Percentiles rank a stretch among this genome's conserved stretches.
Evolutionary conservation across 768 basidiomycete species (phyloP).

Genomic region (Gymnopilus junonius): DNA sequence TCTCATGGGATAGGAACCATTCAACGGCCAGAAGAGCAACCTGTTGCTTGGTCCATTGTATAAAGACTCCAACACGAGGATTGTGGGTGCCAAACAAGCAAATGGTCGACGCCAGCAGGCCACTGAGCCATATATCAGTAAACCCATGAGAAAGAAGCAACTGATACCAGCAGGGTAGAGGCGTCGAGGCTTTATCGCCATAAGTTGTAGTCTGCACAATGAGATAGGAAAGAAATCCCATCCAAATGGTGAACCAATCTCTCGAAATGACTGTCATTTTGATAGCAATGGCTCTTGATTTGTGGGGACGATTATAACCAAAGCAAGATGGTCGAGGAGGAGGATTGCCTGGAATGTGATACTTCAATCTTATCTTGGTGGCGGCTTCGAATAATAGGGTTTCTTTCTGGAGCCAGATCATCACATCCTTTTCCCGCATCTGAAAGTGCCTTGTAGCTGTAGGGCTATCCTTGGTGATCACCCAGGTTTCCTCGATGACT

Average conservation of each 20-base stretch:
- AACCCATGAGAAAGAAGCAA: no score
- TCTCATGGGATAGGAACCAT: neutral
- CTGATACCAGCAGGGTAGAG: no score
- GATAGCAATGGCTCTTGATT: neutral
- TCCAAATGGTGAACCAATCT: constrained; percentile 7
- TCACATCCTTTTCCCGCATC: no score
- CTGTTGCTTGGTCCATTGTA: neutral
- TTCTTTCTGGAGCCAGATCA: no score
- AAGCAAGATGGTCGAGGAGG: neutral
- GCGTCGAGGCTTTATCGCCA: no score
- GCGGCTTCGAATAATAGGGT: no score
- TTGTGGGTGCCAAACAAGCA: neutral
- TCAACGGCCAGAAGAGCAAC: neutral
- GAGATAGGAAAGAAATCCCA: constrained; percentile 3
- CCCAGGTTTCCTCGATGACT: no score
- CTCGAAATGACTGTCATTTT: neutral
- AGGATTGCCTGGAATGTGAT: neutral
- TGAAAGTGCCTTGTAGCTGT: no score
- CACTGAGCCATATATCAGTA: no score
- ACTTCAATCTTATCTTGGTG: no score
- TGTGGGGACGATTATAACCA: neutral
- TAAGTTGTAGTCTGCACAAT: neutral
- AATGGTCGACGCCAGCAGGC: no score
- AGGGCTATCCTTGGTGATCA: no score
- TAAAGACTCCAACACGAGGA: neutral